These are phyloP conservation scores for Arabidopsis lyrata DNA, from an alignment of 441 rosid genomes.

Conservation along the genomic window DNA sequence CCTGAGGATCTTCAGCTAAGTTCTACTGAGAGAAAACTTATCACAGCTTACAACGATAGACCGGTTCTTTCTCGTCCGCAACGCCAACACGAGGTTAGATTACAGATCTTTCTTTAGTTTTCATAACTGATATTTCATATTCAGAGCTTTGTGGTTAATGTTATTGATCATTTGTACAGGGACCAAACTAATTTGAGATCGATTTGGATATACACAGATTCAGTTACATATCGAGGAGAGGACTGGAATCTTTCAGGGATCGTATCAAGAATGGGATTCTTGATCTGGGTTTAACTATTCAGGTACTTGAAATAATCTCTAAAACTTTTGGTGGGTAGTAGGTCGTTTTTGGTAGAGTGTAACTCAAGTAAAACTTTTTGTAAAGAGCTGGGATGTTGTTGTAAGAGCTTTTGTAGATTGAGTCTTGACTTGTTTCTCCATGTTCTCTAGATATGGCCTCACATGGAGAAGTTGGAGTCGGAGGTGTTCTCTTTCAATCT, in stretches of 20 bases:
- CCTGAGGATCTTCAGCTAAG: constrained; percentile 78
- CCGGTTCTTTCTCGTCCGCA: constrained; percentile 87
- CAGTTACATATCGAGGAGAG: constrained; percentile 89
- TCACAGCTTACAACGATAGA: constrained; percentile 74
- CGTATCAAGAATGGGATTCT: constrained; percentile 66
- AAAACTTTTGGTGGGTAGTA: not conserved
- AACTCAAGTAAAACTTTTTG: constrained; percentile 16
- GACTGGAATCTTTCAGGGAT: constrained; percentile 82
- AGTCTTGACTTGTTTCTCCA: no score
- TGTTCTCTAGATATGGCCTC: no score
- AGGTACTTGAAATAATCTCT: constrained; percentile 54
- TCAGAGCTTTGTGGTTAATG: constrained; percentile 14
- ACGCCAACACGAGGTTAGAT: constrained; percentile 76
- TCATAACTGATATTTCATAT: not conserved
- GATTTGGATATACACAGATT: constrained; percentile 86
- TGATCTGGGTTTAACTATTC: constrained; percentile 84
- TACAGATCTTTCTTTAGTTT: constrained; percentile 2
- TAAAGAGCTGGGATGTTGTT: no score
- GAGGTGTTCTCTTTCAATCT: no score
- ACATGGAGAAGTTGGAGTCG: no score
- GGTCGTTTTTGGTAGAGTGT: constrained; percentile 21
- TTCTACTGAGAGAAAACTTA: constrained; percentile 77
- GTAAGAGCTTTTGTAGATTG: no score
- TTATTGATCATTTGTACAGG: constrained; percentile 52
- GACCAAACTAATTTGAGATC: constrained; percentile 84